Percentiles rank a stretch among this genome's conserved stretches.
phyloP scores from a whole-genome alignment of 768 basidiomycete species.

The Candolleomyces efflorescens region DNA sequence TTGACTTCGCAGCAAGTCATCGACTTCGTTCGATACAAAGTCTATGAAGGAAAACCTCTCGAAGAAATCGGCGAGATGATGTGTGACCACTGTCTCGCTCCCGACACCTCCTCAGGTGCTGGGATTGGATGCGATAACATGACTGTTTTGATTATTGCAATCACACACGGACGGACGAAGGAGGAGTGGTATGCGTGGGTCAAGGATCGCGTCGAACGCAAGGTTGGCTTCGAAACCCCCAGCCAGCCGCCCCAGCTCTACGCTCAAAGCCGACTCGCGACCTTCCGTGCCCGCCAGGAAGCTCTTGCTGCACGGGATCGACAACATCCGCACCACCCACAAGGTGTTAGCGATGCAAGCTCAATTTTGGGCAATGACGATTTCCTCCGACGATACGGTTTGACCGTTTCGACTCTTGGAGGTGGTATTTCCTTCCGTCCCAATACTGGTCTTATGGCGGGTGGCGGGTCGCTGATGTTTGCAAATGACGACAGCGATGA shows the following conservation, averaged over 20 bases:
- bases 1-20: conserved; percentile 89
- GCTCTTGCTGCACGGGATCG: conserved; percentile 49
- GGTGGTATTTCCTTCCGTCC: conserved; percentile 68
- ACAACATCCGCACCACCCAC: conserved; percentile 14
- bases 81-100: conserved; percentile 91
- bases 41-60: conserved; percentile 76
- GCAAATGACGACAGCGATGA: conserved; percentile 61
- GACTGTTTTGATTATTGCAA: conserved; percentile 89
- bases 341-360: conserved; percentile 27
- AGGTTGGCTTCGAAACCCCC: conserved; percentile 78
- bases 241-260: conserved; percentile 73
- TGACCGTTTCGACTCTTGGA: conserved; percentile 23
- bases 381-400: conserved; percentile 23
- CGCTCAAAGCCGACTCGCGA: conserved; percentile 54
- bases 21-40: conserved; percentile 78
- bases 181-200: conserved; percentile 94
- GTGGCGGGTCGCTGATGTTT: conserved; percentile 56
- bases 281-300: conserved; percentile 60
- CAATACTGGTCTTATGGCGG: conserved; percentile 46
- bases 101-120: conserved; percentile 83
- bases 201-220: conserved; percentile 69
- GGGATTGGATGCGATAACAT: conserved; percentile 99
- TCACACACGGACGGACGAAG: conserved; percentile 82
- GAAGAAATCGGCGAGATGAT: conserved; percentile 84
- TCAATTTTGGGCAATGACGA: conserved; percentile 20